phyloP scores from a whole-genome alignment of 169 alveolate genomes.

The Plasmodium reichenowi region DNA sequence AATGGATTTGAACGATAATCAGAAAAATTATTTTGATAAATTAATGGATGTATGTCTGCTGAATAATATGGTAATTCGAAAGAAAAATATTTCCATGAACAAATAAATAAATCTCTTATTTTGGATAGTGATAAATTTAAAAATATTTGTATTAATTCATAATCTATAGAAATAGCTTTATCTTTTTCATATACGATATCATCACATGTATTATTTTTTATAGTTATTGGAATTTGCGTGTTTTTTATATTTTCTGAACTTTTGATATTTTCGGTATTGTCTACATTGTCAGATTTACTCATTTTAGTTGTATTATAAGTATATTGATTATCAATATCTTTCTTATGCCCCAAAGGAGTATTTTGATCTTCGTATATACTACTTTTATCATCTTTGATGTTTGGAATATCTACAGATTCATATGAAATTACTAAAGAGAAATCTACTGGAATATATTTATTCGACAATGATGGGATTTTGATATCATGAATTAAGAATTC shows the following conservation, averaged over 20 bases:
- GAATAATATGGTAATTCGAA: slow-evolving; percentile 52
- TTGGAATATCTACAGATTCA: slow-evolving; percentile 7
- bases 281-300: background rate
- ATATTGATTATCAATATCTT: background rate
- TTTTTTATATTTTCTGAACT: background rate
- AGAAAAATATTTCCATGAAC: slow-evolving; percentile 74
- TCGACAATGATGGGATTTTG: slow-evolving; percentile 7
- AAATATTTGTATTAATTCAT: slow-evolving; percentile 41
- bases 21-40: slow-evolving; percentile 52
- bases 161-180: slow-evolving; percentile 19
- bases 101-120: slow-evolving; percentile 71
- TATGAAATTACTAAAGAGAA: slow-evolving; percentile 36
- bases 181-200: background rate
- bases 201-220: background rate
- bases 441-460: slow-evolving; percentile 31
- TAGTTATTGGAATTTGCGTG: background rate
- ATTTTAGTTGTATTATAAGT: background rate
- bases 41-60: slow-evolving; percentile 64
- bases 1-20: slow-evolving; percentile 22
- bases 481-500: slow-evolving; percentile 52
- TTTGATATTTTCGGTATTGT: background rate
- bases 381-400: background rate
- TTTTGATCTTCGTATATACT: background rate
- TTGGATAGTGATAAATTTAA: slow-evolving; percentile 45
- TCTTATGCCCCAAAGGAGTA: background rate